Evolutionary conservation across 306 rosid species (phyloP).

Genomic region (Fragaria vesca): DNA sequence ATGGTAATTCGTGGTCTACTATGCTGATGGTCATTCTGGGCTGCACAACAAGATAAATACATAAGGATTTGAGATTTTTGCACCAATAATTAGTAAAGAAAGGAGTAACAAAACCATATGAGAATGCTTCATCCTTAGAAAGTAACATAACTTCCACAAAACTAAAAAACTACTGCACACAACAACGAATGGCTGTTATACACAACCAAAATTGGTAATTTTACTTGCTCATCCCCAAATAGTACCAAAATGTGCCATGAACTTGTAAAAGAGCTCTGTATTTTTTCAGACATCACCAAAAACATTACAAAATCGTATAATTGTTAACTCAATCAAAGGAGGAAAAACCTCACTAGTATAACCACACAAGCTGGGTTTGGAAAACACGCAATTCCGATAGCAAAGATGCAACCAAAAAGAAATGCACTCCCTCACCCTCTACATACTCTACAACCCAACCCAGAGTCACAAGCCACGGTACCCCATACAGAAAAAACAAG

Average conservation of each 20-base stretch:
- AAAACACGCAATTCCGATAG: slow-evolving; percentile 35
- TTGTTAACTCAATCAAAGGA: slow-evolving; percentile 31
- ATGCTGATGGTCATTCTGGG: slow-evolving; percentile 29
- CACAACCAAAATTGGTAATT: neutral
- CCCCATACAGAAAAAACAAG: neutral
- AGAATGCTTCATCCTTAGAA: neutral
- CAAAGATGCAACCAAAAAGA: slow-evolving; percentile 29
- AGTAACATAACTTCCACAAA: neutral
- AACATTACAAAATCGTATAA: slow-evolving; percentile 41
- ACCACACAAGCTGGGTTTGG: slow-evolving; percentile 36
- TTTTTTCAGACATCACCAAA: slow-evolving; percentile 44
- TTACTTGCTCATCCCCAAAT: neutral
- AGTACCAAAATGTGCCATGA: neutral
- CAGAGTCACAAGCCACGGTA: slow-evolving; percentile 29
- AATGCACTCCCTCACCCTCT: slow-evolving; percentile 39
- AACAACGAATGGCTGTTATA: neutral
- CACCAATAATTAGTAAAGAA: neutral
- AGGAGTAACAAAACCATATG: neutral
- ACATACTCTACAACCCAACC: slow-evolving; percentile 46
- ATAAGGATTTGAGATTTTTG: neutral
- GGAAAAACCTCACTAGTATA: slow-evolving; percentile 22
- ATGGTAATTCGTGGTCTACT: slow-evolving; percentile 22
- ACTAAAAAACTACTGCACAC: neutral
- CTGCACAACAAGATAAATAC: neutral
- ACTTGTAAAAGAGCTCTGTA: slow-evolving; percentile 30